Base-by-base conservation (phyloP, 139 green algal species). In the Chloropicon primus region DNA sequence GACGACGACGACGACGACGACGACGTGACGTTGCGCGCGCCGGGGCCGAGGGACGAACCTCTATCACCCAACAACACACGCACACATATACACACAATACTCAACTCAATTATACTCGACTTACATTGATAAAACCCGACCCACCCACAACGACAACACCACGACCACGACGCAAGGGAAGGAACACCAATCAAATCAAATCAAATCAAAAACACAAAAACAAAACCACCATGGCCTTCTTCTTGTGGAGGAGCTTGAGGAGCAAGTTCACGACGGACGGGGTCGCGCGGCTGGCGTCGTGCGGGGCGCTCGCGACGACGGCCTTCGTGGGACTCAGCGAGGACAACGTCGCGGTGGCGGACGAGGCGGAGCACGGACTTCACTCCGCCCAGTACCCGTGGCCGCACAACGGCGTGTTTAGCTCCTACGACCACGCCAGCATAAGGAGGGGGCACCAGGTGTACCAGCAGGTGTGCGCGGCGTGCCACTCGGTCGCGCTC, bases 361-460 rank as follows among this genome's bases (percentile, higher is more conserved):
- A 95, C 76, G 94, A 97, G 84, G 91, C 92, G 1, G 93, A 96
- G 78, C 93, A 99, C 74, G 96, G 96, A 0, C 85, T 99, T 75
- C 85, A 95, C 25, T 28, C 93, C 1, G 84, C 93, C 10, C 2
- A 84, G 0, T 98, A 94, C 79, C 91, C 91, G 0, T 99, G 96
- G 96, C 80, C 87, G 0, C 96, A 99, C 80, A 84, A 92, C 24
- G 94, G 96, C 74, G 84, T 91, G 25, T 93, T 98, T 80, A 88
- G 88, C 73, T 88, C 90, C 0, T 99, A 96, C 79, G 96, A 99
- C 85, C 92, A 98, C 78, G 89, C 87, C 0, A 84, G 92, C 25
- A 98, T 99, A 76, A 82, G 95, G 1, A 87, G 95, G 72, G 95
- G 95, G 1, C 93, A 96, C 82, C 91, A 97, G 84, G 90, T 95